phyloP scores from a whole-genome alignment of 352 stramenopile genomes.

The Saprolegnia diclina region DNA sequence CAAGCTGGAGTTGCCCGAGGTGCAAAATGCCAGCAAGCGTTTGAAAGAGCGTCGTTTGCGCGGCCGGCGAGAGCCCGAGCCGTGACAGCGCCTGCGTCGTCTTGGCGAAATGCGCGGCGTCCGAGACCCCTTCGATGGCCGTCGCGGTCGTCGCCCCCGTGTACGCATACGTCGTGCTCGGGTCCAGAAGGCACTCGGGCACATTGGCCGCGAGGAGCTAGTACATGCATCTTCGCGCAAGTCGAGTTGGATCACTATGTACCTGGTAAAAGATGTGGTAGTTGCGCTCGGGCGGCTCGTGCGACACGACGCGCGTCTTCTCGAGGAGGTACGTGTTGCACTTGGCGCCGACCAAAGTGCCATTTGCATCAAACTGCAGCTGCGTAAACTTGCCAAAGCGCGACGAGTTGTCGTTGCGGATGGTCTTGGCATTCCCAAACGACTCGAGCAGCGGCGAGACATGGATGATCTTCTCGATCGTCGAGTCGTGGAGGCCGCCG shows the following conservation, averaged over 20 bases:
- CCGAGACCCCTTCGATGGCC: constrained; percentile 66
- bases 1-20: constrained; percentile 89
- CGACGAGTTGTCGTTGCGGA: constrained; percentile 95
- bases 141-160: constrained; percentile 46
- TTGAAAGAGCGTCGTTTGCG: constrained; percentile 89
- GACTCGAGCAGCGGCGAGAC: constrained; percentile 98
- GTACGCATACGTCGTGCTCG: constrained; percentile 52
- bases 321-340: constrained; percentile 96
- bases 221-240: constrained; percentile 30
- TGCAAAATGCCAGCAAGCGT: constrained; percentile 92
- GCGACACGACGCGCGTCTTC: constrained; percentile 94
- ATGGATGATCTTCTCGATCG: constrained; percentile 95
- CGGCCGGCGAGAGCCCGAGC: constrained; percentile 74
- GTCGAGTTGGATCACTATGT: neutral
- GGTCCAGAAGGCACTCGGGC: constrained; percentile 46
- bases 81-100: constrained; percentile 46
- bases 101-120: constrained; percentile 20
- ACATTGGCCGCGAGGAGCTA: constrained; percentile 38
- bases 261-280: constrained; percentile 98
- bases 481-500: constrained; percentile 83
- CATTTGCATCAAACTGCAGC: constrained; percentile 85
- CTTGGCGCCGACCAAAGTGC: constrained; percentile 87
- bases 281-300: constrained; percentile 91
- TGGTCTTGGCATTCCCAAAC: constrained; percentile 97
- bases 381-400: constrained; percentile 98